A percentile compares a stretch with the other conserved stretches of the same genome.
phyloP scores from a whole-genome alignment of 768 basidiomycete species.

The Russula olivacea region DNA sequence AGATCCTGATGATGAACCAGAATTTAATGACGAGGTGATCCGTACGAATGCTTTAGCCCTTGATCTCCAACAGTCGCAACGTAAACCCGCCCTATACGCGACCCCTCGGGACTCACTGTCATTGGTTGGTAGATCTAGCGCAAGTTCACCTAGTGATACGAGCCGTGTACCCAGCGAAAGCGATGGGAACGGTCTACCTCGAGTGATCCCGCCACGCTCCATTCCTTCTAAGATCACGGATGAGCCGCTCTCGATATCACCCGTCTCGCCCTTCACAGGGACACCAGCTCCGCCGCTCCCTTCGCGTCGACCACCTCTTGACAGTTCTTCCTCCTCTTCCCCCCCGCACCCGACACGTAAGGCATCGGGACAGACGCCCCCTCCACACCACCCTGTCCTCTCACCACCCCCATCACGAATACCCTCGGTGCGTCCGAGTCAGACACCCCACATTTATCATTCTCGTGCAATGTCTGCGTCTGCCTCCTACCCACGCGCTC shows the following conservation, averaged over 20 bases:
- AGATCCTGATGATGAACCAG: constrained; percentile 5
- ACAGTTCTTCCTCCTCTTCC: background rate
- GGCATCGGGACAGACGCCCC: constrained; percentile 2
- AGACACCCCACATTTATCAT: background rate
- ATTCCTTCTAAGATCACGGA: background rate
- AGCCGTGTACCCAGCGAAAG: constrained; percentile 12
- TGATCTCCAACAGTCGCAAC: background rate
- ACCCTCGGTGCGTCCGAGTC: constrained; percentile 1
- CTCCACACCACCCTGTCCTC: constrained; percentile 6
- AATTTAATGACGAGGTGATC: background rate
- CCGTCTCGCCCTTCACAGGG: constrained; percentile 2
- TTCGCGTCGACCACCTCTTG: constrained; percentile 1
- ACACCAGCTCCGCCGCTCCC: constrained; percentile 12
- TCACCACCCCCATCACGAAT: constrained; percentile 3
- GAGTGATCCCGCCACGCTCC: constrained; percentile 10
- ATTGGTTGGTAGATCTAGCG: constrained; percentile 5
- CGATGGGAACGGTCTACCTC: constrained; percentile 6
- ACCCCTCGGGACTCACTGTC: background rate
- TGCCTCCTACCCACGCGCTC: background rate
- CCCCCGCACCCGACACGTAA: background rate
- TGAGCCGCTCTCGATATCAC: constrained; percentile 6
- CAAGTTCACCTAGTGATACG: background rate
- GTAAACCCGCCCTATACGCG: background rate
- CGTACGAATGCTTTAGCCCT: background rate
- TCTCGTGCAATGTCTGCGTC: background rate